Evolutionary conservation across 2,329 filamentous ascomycete genomes (phyloP).

Genomic region (Westerdykella ornata): DNA sequence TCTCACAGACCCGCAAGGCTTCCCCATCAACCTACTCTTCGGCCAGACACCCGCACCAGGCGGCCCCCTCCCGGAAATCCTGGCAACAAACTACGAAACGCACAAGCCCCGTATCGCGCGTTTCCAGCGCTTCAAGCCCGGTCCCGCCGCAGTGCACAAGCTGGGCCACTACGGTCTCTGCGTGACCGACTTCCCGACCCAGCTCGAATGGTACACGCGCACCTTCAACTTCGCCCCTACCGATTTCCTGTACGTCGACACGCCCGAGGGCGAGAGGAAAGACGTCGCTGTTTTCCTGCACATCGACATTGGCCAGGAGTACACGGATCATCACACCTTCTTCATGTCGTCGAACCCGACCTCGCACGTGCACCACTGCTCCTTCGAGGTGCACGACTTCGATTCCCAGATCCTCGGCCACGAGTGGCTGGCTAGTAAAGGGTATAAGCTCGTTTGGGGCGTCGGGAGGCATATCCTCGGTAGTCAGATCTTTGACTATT

Average conservation of each 20-base stretch:
- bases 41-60: constrained; percentile 46
- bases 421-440: constrained; percentile 55
- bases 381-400: constrained; percentile 64
- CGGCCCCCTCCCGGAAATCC: constrained; percentile 46
- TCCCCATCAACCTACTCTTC: constrained; percentile 52
- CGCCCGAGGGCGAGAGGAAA: constrained; percentile 3
- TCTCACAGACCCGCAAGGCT: constrained; percentile 46
- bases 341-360: constrained; percentile 42
- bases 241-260: constrained; percentile 40
- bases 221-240: constrained; percentile 45
- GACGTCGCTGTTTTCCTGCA: constrained; percentile 49
- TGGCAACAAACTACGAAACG: constrained; percentile 37
- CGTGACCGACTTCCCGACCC: constrained; percentile 32
- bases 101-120: constrained; percentile 44
- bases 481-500: constrained; percentile 65
- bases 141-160: constrained; percentile 46
- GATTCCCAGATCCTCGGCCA: constrained; percentile 62
- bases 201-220: constrained; percentile 41
- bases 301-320: constrained; percentile 46
- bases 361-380: constrained; percentile 58
- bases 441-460: constrained; percentile 59
- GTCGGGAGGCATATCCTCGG: constrained; percentile 62
- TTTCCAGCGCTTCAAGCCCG: constrained; percentile 49
- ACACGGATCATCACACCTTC: constrained; percentile 52
- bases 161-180: constrained; percentile 46